These are phyloP conservation scores for Gossypium laxum DNA, from an alignment of 441 rosid species.

Conservation along the genomic window DNA sequence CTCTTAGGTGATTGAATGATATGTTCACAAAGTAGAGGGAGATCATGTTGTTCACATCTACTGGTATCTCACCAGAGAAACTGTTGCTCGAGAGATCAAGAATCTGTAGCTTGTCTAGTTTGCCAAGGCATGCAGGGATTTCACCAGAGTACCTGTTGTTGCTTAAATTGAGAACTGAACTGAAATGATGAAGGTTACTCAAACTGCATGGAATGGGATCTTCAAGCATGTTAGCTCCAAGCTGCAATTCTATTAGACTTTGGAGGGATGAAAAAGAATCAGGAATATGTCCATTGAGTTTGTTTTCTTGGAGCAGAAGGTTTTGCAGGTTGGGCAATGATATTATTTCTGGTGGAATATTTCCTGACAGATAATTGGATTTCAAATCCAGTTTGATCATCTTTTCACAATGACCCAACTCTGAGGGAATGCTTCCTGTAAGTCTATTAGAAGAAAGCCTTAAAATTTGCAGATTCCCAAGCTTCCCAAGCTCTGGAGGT, in stretches of 20 bases:
- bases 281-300: slow-evolving; percentile 23
- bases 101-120: slow-evolving; percentile 28
- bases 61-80: slow-evolving; percentile 30
- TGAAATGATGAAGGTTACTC: slow-evolving; percentile 29
- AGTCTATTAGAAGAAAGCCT: slow-evolving; percentile 23
- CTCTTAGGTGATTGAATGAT: slow-evolving; percentile 34
- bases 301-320: slow-evolving; percentile 28
- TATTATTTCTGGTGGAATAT: slow-evolving; percentile 23
- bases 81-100: slow-evolving; percentile 37
- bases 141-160: slow-evolving; percentile 28
- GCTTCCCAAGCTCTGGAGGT: slow-evolving; percentile 29
- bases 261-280: slow-evolving; percentile 22
- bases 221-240: slow-evolving; percentile 26
- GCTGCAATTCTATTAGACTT: slow-evolving; percentile 27
- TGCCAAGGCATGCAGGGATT: slow-evolving; percentile 31
- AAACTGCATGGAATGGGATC: slow-evolving; percentile 33
- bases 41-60: slow-evolving; percentile 28
- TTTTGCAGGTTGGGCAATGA: slow-evolving; percentile 22
- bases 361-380: slow-evolving; percentile 27
- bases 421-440: slow-evolving; percentile 27
- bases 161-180: slow-evolving; percentile 31
- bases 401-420: slow-evolving; percentile 20
- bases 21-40: slow-evolving; percentile 31
- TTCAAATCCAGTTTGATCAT: slow-evolving; percentile 29
- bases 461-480: slow-evolving; percentile 24